Percentiles rank a stretch among this genome's conserved stretches.
Evolutionary conservation across 805 yeast species (phyloP).

Genomic region (Lipomyces sp.): DNA sequence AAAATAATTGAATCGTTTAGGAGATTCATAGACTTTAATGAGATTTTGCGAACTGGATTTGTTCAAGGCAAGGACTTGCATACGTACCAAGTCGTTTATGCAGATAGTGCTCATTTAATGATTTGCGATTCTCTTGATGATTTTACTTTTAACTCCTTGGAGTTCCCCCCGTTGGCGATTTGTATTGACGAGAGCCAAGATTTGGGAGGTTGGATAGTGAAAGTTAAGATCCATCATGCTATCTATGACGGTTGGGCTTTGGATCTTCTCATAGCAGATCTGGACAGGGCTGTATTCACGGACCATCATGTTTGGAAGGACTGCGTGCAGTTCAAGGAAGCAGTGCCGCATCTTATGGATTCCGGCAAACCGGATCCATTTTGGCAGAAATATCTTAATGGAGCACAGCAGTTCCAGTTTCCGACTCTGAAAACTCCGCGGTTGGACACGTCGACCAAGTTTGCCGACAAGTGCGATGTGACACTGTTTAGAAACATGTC

Average conservation of each 20-base stretch:
- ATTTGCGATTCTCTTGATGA: background rate
- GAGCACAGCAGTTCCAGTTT: background rate
- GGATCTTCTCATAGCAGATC: slow-evolving; percentile 10
- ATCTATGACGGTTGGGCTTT: slow-evolving; percentile 30
- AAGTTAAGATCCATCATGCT: slow-evolving; percentile 23
- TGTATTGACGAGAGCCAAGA: background rate
- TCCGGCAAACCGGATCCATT: background rate
- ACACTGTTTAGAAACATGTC: too few relatives aligned
- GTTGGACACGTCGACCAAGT: background rate
- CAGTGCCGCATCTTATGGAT: background rate
- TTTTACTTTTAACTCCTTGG: background rate
- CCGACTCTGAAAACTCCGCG: slow-evolving; percentile 3
- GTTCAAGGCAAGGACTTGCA: slow-evolving; percentile 1
- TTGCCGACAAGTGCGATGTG: background rate
- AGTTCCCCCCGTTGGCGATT: slow-evolving; percentile 9
- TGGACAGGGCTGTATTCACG: slow-evolving; percentile 1
- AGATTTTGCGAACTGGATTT: slow-evolving; percentile 28
- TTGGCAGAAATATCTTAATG: slow-evolving; percentile 14
- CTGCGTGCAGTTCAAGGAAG: slow-evolving; percentile 9
- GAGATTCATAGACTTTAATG: slow-evolving; percentile 15
- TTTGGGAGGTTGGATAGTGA: background rate
- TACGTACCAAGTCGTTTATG: slow-evolving; percentile 16
- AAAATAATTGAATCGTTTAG: slow-evolving; percentile 8
- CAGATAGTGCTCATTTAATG: slow-evolving; percentile 2
- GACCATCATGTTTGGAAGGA: background rate